Evolutionary conservation across 192 early-diverging fungal species (phyloP).

Genomic region (Coemansia sp.): DNA sequence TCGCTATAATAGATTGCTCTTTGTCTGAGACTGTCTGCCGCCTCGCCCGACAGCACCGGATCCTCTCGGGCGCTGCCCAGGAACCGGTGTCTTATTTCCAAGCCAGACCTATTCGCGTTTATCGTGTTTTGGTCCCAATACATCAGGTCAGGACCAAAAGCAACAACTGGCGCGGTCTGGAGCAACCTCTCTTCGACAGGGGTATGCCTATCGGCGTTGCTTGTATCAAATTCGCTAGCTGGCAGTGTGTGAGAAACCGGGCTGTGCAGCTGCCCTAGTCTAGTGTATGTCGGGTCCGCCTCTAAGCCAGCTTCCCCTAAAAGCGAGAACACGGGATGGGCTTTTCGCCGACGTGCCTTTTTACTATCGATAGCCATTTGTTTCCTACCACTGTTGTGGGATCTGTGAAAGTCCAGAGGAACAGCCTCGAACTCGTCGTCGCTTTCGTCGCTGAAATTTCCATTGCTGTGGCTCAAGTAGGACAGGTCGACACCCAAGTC

Average conservation of each 20-base stretch:
- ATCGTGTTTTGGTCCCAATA: slow-evolving; percentile 62
- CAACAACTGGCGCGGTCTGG: slow-evolving; percentile 59
- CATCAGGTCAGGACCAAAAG: slow-evolving; percentile 62
- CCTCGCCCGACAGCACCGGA: slow-evolving; percentile 53
- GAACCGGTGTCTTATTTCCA: slow-evolving; percentile 60
- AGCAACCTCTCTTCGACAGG: slow-evolving; percentile 49
- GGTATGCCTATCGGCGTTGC: slow-evolving; percentile 8
- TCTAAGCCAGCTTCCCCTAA: slow-evolving; percentile 13
- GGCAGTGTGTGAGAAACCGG: neutral
- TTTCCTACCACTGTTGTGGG: neutral
- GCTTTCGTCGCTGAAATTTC: neutral
- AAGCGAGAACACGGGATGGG: slow-evolving; percentile 31
- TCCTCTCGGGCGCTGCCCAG: slow-evolving; percentile 61
- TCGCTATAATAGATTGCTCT: slow-evolving; percentile 52
- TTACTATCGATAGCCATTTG: slow-evolving; percentile 21
- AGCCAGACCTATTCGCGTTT: slow-evolving; percentile 53
- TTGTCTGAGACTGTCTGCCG: slow-evolving; percentile 54
- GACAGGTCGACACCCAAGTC: slow-evolving; percentile 20
- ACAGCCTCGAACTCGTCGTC: slow-evolving; percentile 48
- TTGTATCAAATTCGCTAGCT: neutral
- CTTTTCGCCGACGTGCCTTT: slow-evolving; percentile 16
- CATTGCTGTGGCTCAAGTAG: neutral
- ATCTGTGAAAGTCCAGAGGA: neutral
- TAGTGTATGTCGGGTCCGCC: slow-evolving; percentile 22
- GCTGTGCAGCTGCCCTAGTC: slow-evolving; percentile 6